phyloP scores from a whole-genome alignment of 1,139 yeast species.

The Nakaseomyces sp. region DNA sequence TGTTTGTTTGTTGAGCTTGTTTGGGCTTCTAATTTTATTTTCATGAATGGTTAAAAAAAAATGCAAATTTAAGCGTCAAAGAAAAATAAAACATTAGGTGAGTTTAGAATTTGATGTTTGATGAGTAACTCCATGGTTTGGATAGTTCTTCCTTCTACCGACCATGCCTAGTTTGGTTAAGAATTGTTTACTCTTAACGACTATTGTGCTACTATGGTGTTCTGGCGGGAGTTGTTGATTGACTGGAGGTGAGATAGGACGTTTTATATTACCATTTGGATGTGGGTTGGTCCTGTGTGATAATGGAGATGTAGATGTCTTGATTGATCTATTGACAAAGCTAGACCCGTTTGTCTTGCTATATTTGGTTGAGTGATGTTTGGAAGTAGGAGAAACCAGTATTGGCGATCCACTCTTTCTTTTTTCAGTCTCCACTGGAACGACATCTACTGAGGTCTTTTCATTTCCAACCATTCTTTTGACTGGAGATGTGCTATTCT shows the following conservation, averaged over 20 bases:
- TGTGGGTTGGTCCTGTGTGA: neutral
- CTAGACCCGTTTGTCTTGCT: conserved; percentile 3
- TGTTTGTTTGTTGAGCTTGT: no score
- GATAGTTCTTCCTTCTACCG: conserved; percentile 1
- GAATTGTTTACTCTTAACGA: conserved; percentile 1
- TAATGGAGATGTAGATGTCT: conserved; percentile 3
- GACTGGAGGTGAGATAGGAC: conserved; percentile 3
- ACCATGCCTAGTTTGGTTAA: conserved; percentile 1
- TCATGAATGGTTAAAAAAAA: neutral
- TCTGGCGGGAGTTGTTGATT: conserved; percentile 1
- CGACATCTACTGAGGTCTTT: neutral
- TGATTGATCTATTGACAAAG: neutral
- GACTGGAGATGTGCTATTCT: neutral
- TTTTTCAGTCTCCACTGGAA: neutral
- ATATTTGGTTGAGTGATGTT: neutral
- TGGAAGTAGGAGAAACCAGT: neutral
- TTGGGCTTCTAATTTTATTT: no score
- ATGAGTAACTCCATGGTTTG: neutral
- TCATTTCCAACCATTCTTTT: neutral
- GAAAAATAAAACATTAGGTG: neutral
- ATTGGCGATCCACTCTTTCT: conserved; percentile 3
- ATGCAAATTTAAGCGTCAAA: neutral
- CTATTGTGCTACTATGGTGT: conserved; percentile 2
- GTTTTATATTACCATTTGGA: neutral
- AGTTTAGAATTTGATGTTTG: neutral